Conservation (phyloP, 192 early-diverging fungal genomes). For the Coemansia guatemalensis region DNA sequence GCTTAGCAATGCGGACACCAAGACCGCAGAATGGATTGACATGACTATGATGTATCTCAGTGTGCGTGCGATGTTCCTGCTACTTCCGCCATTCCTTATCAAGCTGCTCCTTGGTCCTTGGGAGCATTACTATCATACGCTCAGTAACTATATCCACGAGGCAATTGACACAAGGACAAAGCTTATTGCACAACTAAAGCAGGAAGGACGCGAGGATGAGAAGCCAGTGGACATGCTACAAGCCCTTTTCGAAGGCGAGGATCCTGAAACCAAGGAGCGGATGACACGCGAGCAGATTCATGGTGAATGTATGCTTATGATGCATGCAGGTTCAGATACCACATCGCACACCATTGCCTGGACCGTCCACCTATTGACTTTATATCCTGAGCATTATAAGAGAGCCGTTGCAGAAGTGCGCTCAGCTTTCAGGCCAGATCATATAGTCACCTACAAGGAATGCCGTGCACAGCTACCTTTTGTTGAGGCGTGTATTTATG, state of each 20-base stretch:
- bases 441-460: constrained; percentile 28
- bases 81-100: constrained; percentile 14
- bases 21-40: constrained; percentile 21
- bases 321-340: constrained; percentile 23
- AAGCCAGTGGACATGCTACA: constrained; percentile 31
- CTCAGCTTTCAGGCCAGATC: constrained; percentile 10
- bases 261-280: constrained; percentile 21
- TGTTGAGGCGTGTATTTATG: constrained; percentile 34
- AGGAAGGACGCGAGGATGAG: background rate
- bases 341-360: constrained; percentile 23
- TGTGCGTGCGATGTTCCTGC: constrained; percentile 20
- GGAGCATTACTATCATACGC: constrained; percentile 20
- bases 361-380: constrained; percentile 22
- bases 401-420: constrained; percentile 27
- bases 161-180: constrained; percentile 14
- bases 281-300: constrained; percentile 30
- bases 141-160: constrained; percentile 22
- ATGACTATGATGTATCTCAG: constrained; percentile 17
- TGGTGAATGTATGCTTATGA: constrained; percentile 30
- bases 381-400: constrained; percentile 22
- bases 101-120: constrained; percentile 16
- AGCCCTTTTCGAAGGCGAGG: constrained; percentile 37
- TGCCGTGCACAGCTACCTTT: constrained; percentile 23
- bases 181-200: constrained; percentile 3
- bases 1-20: constrained; percentile 11